A percentile compares a stretch with the other conserved stretches of the same genome.
Evolutionary conservation across 2,329 filamentous ascomycete genomes (phyloP).

Genomic region (Corniculantispora saksenae): DNA sequence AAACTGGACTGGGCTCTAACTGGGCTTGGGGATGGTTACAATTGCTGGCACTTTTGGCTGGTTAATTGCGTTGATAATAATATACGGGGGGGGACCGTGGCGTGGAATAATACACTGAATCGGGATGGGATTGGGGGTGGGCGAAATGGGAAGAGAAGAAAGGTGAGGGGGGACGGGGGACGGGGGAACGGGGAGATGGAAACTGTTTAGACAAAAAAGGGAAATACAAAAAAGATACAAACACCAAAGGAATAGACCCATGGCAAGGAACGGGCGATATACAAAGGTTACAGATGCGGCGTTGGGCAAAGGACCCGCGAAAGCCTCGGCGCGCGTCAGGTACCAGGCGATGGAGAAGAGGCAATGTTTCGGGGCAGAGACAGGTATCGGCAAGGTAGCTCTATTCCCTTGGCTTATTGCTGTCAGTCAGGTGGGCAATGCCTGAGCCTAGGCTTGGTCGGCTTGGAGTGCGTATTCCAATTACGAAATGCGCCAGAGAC

Average conservation of each 20-base stretch:
- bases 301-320: neutral
- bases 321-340: neutral
- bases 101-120: slow-evolving; percentile 11
- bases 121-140: slow-evolving; percentile 1
- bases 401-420: neutral
- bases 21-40: slow-evolving; percentile 31
- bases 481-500: no score
- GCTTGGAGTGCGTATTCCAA: no score
- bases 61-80: slow-evolving; percentile 20
- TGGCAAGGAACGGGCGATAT: neutral
- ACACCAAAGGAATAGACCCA: slow-evolving; percentile 13
- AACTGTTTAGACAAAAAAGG: slow-evolving; percentile 9
- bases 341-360: neutral
- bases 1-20: slow-evolving; percentile 3
- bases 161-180: neutral
- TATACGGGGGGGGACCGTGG: slow-evolving; percentile 13
- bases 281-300: slow-evolving; percentile 3
- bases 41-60: slow-evolving; percentile 20
- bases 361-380: neutral
- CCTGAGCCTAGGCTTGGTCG: no score
- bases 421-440: slow-evolving; percentile 1
- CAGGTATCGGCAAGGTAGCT: slow-evolving; percentile 5
- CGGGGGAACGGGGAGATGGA: no score
- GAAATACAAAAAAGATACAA: slow-evolving; percentile 19
- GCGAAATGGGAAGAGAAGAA: neutral